These are phyloP conservation scores for Globisporangium nagaii DNA, from an alignment of 352 stramenopile genomes.

Conservation along the genomic window DNA sequence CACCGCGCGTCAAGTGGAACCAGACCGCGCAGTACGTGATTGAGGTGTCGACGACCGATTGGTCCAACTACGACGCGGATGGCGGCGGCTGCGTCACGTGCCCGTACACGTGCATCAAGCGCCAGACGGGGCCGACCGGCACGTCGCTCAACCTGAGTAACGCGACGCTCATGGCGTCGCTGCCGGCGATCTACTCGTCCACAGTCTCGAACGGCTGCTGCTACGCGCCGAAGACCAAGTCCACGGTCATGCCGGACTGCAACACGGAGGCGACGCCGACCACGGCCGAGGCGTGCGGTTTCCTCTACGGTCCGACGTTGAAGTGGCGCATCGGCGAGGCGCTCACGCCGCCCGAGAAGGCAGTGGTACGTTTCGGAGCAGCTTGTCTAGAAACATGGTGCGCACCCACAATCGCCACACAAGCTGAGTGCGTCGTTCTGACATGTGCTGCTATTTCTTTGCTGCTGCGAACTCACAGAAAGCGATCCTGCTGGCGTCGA, in stretches of 20 bases:
- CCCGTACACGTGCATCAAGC: conserved; percentile 81
- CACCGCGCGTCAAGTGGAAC: conserved; percentile 53
- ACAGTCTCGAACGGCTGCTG: conserved; percentile 76
- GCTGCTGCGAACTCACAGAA: conserved; percentile 8
- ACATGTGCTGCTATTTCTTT: too few relatives aligned
- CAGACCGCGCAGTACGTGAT: conserved; percentile 60
- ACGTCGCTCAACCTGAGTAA: conserved; percentile 80
- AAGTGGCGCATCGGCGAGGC: conserved; percentile 76
- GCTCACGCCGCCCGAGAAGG: conserved; percentile 36
- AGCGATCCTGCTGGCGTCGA: conserved; percentile 80
- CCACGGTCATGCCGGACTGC: conserved; percentile 54
- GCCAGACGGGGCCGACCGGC: conserved; percentile 61
- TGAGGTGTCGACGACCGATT: conserved; percentile 65
- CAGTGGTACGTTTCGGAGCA: conserved; percentile 14
- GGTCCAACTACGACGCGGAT: conserved; percentile 80
- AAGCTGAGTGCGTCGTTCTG: too few relatives aligned
- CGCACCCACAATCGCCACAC: too few relatives aligned
- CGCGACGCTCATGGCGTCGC: conserved; percentile 54
- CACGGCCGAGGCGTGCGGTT: conserved; percentile 66
- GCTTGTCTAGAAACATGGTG: background rate
- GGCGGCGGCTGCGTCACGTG: conserved; percentile 80
- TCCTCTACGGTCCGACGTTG: conserved; percentile 79
- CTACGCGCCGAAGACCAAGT: conserved; percentile 43
- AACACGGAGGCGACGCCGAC: conserved; percentile 51
- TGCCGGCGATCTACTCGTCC: conserved; percentile 70